Conservation (phyloP, 352 stramenopile species). For the Phytophthora ramorum region DNA sequence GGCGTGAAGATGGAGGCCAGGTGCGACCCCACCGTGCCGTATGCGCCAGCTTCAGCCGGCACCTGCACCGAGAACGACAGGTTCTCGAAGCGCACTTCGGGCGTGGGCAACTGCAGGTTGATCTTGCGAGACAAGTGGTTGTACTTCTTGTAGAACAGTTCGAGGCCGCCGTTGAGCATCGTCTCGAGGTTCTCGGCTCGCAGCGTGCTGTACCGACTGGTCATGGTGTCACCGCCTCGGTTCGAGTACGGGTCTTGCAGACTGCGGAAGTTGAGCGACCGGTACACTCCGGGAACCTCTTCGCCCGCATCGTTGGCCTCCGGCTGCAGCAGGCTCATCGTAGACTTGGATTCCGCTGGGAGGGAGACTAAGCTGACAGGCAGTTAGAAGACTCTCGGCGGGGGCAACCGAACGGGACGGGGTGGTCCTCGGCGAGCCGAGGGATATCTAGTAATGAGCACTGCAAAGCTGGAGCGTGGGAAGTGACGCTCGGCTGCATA, state of each 20-base stretch:
- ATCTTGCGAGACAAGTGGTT: too few species aligned
- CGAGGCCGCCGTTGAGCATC: too few species aligned
- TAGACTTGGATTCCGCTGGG: not conserved
- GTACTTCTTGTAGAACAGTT: too few species aligned
- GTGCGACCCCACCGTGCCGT: conserved; percentile 66
- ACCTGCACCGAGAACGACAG: conserved; percentile 63
- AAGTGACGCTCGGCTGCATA: too few species aligned
- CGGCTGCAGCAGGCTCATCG: not conserved
- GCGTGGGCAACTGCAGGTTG: too few species aligned
- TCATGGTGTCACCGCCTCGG: conserved; percentile 39
- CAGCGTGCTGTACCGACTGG: conserved; percentile 49
- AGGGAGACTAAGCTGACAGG: too few species aligned
- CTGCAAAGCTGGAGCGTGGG: not conserved
- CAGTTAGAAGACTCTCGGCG: not conserved
- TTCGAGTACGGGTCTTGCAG: conserved; percentile 68
- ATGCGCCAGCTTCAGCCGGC: conserved; percentile 40
- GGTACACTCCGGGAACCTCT: not conserved
- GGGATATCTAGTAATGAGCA: not conserved
- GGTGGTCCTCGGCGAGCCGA: not conserved
- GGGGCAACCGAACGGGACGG: not conserved
- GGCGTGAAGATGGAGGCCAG: conserved; percentile 55
- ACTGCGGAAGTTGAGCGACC: conserved; percentile 59
- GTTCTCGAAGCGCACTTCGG: conserved; percentile 77
- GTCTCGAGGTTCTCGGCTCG: too few species aligned
- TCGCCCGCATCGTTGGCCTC: not conserved